Base-by-base conservation (phyloP, 305 asterid genomes). In the Plantago lanceolata region DNA sequence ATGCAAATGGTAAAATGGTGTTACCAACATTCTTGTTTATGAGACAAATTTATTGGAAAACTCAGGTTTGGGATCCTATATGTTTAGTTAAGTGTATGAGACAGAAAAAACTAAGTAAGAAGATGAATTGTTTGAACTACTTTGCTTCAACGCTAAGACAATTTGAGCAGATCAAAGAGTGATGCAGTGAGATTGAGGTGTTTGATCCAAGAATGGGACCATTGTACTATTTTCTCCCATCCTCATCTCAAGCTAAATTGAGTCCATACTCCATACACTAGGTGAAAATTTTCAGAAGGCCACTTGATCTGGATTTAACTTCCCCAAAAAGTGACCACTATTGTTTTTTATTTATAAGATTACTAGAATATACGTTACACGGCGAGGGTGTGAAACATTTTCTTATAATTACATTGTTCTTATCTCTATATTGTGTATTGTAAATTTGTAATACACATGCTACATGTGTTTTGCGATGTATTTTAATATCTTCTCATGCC, bases 101-200 rank as follows among this genome's bases (percentile, higher is more conserved):
- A 0, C 1, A 28, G 33, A 28, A 31, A 31, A 31, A 54, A 47
- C 24, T 16, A 26, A 24, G 9, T 47, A 68, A 54, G 51, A 53
- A 61, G 43, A 37, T 20, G 64, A 47, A 29, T 8, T 50, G 24
- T 45, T 19, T 44, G 35, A 20, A 45, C 50, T n/a, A 70, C 83
- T 73, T 83, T 73, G 90, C 90, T 83, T 85, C 52, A 47, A 74
- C 85, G 79, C 62, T 66, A 83, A 83, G 87, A 6, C 64, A 66
- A 64, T 68, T 73, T 59, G 78, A 72, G 79, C 57, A 61, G 66
- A 56, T 29, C 59, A 17, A 70, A 68, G 62, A 68, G 68, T 66
- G 57, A 33, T 26, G 40, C 21, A 43, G 48, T 51, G 26, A 68
- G 70, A 65, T 68, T 59, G 58, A 18, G 68, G 69, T 66, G 78